phyloP scores from a whole-genome alignment of 129 eudicot genomes.

The Lactuca sativa region DNA sequence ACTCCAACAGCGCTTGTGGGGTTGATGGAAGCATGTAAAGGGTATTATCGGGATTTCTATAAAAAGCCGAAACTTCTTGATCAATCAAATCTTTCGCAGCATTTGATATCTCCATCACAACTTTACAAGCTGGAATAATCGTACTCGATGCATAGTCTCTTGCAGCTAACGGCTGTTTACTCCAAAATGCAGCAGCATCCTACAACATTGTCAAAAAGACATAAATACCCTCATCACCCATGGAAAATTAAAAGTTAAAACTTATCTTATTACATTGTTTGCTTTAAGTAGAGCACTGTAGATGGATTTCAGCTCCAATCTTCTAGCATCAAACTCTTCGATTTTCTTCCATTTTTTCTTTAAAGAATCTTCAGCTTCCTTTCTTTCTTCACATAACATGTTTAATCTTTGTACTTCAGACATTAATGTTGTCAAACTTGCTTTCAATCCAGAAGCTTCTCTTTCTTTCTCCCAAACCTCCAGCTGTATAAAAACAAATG shows the following conservation, averaged over 20 bases:
- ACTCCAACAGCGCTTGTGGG: conserved; percentile 97
- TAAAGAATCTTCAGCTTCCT: conserved; percentile 95
- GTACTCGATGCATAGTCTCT: conserved; percentile 95
- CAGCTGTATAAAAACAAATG: conserved; percentile 41
- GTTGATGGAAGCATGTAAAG: conserved; percentile 99
- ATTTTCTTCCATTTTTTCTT: conserved; percentile 98
- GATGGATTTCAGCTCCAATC: conserved; percentile 87
- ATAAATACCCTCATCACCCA: background rate
- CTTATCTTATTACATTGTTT: conserved; percentile 29
- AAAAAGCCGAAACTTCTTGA: conserved; percentile 84
- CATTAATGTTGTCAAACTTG: conserved; percentile 79
- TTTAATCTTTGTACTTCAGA: conserved; percentile 90
- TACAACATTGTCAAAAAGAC: conserved; percentile 21
- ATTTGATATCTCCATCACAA: conserved; percentile 70
- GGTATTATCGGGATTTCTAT: conserved; percentile 93
- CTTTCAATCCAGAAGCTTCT: conserved; percentile 91
- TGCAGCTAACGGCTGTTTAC: conserved; percentile 90
- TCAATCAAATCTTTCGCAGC: conserved; percentile 80
- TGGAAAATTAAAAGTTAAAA: too few species aligned
- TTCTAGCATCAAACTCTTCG: conserved; percentile 96
- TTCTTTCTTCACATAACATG: conserved; percentile 91
- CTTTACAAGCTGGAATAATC: conserved; percentile 82
- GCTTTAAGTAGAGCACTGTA: conserved; percentile 78
- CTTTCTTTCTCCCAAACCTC: conserved; percentile 99
- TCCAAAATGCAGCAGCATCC: conserved; percentile 98